Conservation (phyloP, 257 asterid species). For the Phtheirospermum japonicum region DNA sequence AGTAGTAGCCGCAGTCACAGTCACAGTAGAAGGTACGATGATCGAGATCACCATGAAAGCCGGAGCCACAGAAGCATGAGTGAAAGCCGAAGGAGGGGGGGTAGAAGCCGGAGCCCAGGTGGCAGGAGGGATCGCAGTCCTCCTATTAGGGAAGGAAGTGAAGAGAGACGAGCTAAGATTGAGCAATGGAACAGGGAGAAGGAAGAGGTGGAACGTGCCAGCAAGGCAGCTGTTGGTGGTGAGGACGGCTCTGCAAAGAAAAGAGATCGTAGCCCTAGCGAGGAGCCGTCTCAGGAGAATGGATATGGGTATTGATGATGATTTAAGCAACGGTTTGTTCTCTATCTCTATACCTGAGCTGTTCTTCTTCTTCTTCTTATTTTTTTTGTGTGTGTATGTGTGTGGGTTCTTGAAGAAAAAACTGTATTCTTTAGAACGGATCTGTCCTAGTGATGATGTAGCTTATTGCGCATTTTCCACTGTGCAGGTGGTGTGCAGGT, state of each 20-base stretch:
- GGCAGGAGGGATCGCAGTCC: conserved; percentile 72
- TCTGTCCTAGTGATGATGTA: conserved; percentile 35
- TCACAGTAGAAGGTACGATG: conserved; percentile 68
- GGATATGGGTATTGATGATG: conserved; percentile 48
- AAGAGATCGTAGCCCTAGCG: conserved; percentile 34
- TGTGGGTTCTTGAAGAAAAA: background rate
- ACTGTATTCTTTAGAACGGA: conserved; percentile 3
- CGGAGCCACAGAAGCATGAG: conserved; percentile 62
- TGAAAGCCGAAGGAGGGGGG: conserved; percentile 61
- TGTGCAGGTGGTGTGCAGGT: conserved; percentile 99
- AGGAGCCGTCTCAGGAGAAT: conserved; percentile 32
- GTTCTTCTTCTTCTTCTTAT: no score
- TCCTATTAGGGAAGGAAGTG: conserved; percentile 93
- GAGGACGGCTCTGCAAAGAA: conserved; percentile 23
- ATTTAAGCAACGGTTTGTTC: conserved; percentile 56
- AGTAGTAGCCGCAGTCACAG: conserved; percentile 65
- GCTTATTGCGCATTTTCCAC: conserved; percentile 94
- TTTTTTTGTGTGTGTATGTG: no score
- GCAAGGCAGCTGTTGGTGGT: conserved; percentile 33
- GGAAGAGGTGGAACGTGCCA: conserved; percentile 58
- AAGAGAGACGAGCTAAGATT: conserved; percentile 93
- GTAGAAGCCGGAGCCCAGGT: conserved; percentile 75
- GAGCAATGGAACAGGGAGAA: conserved; percentile 96
- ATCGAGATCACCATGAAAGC: conserved; percentile 71
- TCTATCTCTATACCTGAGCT: conserved; percentile 6